phyloP scores from a whole-genome alignment of 768 basidiomycete genomes.

The Mycena belliarum region DNA sequence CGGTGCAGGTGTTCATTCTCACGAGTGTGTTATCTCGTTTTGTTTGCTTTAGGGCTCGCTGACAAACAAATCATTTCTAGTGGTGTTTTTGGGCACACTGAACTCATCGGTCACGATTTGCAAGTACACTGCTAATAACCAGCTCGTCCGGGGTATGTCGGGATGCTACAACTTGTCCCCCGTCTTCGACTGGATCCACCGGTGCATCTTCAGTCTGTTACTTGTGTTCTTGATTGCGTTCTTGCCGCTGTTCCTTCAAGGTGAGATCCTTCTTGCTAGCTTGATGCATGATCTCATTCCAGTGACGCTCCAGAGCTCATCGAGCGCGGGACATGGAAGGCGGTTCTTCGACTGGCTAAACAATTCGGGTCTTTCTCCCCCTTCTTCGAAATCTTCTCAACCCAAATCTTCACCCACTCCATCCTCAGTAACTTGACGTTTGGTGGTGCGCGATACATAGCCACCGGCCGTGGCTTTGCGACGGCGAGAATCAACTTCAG shows the following conservation, averaged over 20 bases:
- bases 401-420: constrained; percentile 97
- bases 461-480: constrained; percentile 98
- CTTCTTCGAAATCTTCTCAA: constrained; percentile 96
- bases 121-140: constrained; percentile 69
- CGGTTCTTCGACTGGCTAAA: constrained; percentile 87
- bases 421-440: constrained; percentile 96
- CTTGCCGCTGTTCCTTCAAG: constrained; percentile 93
- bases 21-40: constrained; percentile 63
- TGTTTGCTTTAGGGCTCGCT: constrained; percentile 1
- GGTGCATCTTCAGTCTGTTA: constrained; percentile 97
- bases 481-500: constrained; percentile 93
- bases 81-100: constrained; percentile 94
- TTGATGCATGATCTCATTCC: constrained; percentile 17
- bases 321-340: constrained; percentile 92
- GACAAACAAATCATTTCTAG: constrained; percentile 43
- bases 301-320: constrained; percentile 68
- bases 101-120: constrained; percentile 83
- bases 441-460: constrained; percentile 97
- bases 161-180: constrained; percentile 96
- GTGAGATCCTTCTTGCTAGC: constrained; percentile 39
- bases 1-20: constrained; percentile 93
- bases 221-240: constrained; percentile 98
- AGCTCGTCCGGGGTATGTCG: constrained; percentile 72
- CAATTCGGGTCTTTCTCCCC: constrained; percentile 95
- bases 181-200: constrained; percentile 93